phyloP scores from a whole-genome alignment of 2,329 filamentous ascomycete species.

The Aureobasidium mangrovei region DNA sequence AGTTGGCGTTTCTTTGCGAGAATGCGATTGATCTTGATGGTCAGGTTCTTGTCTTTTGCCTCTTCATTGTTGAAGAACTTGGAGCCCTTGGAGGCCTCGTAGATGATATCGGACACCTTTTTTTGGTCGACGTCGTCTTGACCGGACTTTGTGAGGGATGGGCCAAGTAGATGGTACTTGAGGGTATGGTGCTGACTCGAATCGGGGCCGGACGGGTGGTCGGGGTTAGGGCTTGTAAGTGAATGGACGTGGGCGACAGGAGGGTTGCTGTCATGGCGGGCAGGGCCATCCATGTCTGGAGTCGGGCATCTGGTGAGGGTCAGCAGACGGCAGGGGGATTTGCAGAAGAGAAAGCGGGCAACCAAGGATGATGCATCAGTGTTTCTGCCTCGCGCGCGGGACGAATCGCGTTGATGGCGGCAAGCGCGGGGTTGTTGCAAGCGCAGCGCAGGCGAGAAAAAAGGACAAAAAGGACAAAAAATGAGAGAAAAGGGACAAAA shows the following conservation, averaged over 20 bases:
- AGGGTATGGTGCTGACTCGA: slow-evolving; percentile 52
- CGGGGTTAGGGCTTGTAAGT: not conserved
- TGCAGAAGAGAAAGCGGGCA: not conserved
- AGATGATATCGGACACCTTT: slow-evolving; percentile 94
- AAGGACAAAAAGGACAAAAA: not conserved
- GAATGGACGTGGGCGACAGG: not conserved
- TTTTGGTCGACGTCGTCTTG: slow-evolving; percentile 89
- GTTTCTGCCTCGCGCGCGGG: not conserved
- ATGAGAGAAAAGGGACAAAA: too few species aligned
- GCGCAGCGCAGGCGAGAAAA: not conserved
- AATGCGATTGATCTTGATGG: slow-evolving; percentile 75
- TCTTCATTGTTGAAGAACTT: slow-evolving; percentile 95
- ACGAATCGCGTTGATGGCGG: not conserved
- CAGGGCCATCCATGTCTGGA: slow-evolving; percentile 13
- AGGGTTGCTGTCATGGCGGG: slow-evolving; percentile 6
- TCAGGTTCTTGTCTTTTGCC: slow-evolving; percentile 68
- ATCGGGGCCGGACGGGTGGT: slow-evolving; percentile 9
- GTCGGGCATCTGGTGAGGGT: slow-evolving; percentile 3
- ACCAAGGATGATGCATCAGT: not conserved
- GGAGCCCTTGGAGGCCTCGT: slow-evolving; percentile 90
- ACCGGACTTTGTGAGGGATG: slow-evolving; percentile 86
- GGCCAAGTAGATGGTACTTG: slow-evolving; percentile 83
- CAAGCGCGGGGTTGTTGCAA: not conserved
- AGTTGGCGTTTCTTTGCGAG: slow-evolving; percentile 65
- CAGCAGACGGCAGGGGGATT: slow-evolving; percentile 10